phyloP scores from a whole-genome alignment of 345 rosid species.

The Populus simonii region DNA sequence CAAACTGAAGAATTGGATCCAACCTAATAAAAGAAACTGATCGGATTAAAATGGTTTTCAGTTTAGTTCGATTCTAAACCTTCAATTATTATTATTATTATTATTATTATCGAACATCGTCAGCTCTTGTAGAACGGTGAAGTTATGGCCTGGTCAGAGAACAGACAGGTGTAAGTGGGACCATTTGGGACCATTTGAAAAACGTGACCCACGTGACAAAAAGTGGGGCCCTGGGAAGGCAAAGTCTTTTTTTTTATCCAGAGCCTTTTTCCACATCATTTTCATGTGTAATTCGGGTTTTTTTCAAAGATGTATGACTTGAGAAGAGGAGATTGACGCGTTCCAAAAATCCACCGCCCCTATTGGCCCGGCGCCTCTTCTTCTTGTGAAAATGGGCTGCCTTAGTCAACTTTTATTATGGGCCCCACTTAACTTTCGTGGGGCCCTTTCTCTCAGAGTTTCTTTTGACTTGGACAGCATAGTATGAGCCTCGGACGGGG shows the following conservation, averaged over 20 bases:
- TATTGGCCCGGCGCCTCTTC: conserved; percentile 29
- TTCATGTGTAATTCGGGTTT: not conserved
- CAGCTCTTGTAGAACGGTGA: not conserved
- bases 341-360: conserved; percentile 31
- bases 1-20: too few relatives aligned
- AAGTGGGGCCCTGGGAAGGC: conserved; percentile 3
- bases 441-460: conserved; percentile 6
- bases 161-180: not conserved
- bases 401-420: conserved; percentile 34
- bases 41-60: too few relatives aligned
- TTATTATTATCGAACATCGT: too few relatives aligned
- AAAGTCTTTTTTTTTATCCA: not conserved
- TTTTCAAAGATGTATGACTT: not conserved
- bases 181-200: not conserved
- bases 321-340: conserved; percentile 35
- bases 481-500: too few relatives aligned
- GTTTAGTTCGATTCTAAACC: too few relatives aligned
- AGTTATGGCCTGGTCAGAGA: not conserved
- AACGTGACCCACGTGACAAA: conserved; percentile 5
- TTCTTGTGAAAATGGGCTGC: conserved; percentile 21
- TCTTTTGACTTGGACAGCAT: too few relatives aligned
- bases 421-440: not conserved
- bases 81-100: too few relatives aligned
- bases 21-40: too few relatives aligned
- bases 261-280: not conserved